Conservation (phyloP, 2,329 filamentous ascomycete species). For the Penicillium sp. region DNA sequence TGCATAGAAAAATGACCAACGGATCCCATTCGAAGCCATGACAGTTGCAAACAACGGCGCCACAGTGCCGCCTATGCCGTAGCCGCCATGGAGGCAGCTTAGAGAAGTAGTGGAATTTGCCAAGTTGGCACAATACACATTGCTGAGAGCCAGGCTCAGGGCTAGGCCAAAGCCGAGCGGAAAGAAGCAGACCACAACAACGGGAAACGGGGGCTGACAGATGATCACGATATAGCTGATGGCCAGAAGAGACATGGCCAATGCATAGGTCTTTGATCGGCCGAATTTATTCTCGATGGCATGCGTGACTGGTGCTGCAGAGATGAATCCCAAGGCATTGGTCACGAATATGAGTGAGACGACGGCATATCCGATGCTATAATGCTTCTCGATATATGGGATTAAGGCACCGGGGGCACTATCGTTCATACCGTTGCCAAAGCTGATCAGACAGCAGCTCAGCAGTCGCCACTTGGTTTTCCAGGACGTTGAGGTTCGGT, state of each 20-base stretch:
- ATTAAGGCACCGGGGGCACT: slow-evolving; percentile 72
- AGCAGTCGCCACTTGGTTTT: slow-evolving; percentile 66
- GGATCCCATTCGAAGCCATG: slow-evolving; percentile 57
- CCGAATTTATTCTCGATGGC: slow-evolving; percentile 59
- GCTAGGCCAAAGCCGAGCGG: slow-evolving; percentile 55
- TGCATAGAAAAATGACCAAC: slow-evolving; percentile 71
- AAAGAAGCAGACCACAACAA: slow-evolving; percentile 65
- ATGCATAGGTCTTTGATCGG: slow-evolving; percentile 58
- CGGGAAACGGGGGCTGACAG: slow-evolving; percentile 64
- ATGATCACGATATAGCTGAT: slow-evolving; percentile 62
- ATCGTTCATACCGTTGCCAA: slow-evolving; percentile 70
- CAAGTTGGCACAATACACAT: slow-evolving; percentile 54
- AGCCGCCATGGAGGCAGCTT: slow-evolving; percentile 34
- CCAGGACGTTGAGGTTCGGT: slow-evolving; percentile 10
- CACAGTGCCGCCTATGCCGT: slow-evolving; percentile 58
- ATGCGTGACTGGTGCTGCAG: slow-evolving; percentile 66
- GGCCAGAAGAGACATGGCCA: slow-evolving; percentile 55
- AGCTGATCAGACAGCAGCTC: slow-evolving; percentile 60
- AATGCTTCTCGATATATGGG: slow-evolving; percentile 73
- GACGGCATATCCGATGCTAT: slow-evolving; percentile 69
- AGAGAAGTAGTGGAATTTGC: slow-evolving; percentile 50
- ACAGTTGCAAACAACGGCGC: slow-evolving; percentile 72
- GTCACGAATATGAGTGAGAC: slow-evolving; percentile 79
- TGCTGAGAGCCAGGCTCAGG: slow-evolving; percentile 52
- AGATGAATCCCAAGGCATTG: slow-evolving; percentile 71